These are phyloP conservation scores for Penicillium argentinense DNA, from an alignment of 495 filamentous ascomycete genomes.

Conservation along the genomic window DNA sequence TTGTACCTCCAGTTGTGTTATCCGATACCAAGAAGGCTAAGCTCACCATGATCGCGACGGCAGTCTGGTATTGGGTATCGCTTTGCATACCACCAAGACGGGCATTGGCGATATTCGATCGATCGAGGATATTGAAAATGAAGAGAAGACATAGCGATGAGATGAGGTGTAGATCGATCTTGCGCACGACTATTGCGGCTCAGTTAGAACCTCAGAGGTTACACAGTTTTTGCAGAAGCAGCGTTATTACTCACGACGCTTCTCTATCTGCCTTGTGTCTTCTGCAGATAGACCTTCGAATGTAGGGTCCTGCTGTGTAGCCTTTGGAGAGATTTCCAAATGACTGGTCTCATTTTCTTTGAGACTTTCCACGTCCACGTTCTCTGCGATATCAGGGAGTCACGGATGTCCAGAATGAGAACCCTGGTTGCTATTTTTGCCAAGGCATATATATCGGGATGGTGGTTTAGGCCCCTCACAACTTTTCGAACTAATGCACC, in stretches of 20 bases:
- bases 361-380: slow-evolving; percentile 1
- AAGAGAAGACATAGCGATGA: slow-evolving; percentile 37
- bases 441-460: neutral
- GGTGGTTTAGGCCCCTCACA: too few relatives aligned
- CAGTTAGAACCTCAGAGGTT: too few relatives aligned
- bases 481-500: neutral
- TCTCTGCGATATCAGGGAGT: too few relatives aligned
- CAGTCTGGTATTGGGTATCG: slow-evolving; percentile 26
- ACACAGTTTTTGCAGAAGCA: neutral
- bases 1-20: too few relatives aligned
- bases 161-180: slow-evolving; percentile 37
- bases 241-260: neutral
- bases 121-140: slow-evolving; percentile 32
- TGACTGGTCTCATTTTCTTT: slow-evolving; percentile 2
- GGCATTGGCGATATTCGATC: slow-evolving; percentile 31
- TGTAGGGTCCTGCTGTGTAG: neutral
- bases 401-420: too few relatives aligned
- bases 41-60: slow-evolving; percentile 21
- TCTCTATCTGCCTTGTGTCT: slow-evolving; percentile 1
- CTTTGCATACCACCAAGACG: slow-evolving; percentile 25
- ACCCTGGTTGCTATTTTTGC: too few relatives aligned
- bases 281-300: slow-evolving; percentile 4
- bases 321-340: slow-evolving; percentile 2
- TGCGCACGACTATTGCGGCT: slow-evolving; percentile 24
- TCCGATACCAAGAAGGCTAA: neutral